phyloP scores from a whole-genome alignment of 2,329 filamentous ascomycete species.

The Rhytidhysteron rufulum region DNA sequence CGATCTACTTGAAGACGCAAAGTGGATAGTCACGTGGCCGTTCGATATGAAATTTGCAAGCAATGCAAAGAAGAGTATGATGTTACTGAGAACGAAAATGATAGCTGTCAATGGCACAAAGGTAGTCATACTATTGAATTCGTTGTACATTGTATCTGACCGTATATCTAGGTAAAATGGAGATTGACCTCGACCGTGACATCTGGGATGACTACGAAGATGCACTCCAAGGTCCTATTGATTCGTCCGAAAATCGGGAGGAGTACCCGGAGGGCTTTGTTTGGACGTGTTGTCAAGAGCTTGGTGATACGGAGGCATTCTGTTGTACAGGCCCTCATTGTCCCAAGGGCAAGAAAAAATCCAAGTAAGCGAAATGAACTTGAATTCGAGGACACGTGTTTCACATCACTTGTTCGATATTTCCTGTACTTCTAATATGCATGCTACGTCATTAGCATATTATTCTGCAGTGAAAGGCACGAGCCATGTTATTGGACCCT shows the following conservation, averaged over 20 bases:
- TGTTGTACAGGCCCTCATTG: not conserved
- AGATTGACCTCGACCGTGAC: conserved; percentile 15
- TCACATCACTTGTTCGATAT: not conserved
- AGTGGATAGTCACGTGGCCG: not conserved
- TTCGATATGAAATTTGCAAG: conserved; percentile 14
- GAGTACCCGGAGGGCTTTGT: conserved; percentile 22
- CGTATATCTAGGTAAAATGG: conserved; percentile 24
- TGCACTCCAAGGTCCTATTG: conserved; percentile 21
- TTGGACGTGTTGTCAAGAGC: conserved; percentile 25
- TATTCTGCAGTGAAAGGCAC: not conserved
- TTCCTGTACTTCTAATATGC: not conserved
- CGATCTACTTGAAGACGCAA: not conserved
- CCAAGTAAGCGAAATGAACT: not conserved
- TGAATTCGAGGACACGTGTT: not conserved
- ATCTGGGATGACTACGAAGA: conserved; percentile 29
- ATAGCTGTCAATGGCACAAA: conserved; percentile 16
- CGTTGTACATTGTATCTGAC: too few relatives aligned
- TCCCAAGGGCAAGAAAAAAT: not conserved
- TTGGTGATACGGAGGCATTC: not conserved
- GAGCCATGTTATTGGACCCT: not conserved
- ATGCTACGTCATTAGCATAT: not conserved
- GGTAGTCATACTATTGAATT: too few relatives aligned
- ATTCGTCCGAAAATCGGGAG: conserved; percentile 15
- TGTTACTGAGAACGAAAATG: conserved; percentile 11
- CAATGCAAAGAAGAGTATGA: conserved; percentile 21